Conservation (phyloP, 148 eudicot genomes). For the Diospyros lotus region DNA sequence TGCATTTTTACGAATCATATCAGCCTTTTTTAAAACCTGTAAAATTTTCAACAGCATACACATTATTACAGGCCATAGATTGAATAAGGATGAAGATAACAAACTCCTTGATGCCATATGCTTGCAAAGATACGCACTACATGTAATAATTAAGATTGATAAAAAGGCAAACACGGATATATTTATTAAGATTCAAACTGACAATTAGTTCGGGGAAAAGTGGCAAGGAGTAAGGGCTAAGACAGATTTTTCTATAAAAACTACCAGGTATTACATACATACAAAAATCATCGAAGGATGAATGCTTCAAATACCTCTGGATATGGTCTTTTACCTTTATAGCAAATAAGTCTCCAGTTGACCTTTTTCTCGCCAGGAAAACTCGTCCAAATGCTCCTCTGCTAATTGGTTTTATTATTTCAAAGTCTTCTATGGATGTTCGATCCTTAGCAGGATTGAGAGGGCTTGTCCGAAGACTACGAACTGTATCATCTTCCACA, state of each 20-base stretch:
- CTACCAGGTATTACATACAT: not conserved
- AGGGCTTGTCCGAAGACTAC: constrained; percentile 95
- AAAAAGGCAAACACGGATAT: not conserved
- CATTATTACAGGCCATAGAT: constrained; percentile 2
- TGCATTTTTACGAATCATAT: constrained; percentile 95
- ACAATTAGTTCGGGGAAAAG: not conserved
- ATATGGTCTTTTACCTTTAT: constrained; percentile 58
- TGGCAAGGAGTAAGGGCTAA: not conserved
- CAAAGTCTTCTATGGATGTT: constrained; percentile 95
- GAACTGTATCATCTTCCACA: constrained; percentile 62
- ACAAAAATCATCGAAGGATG: constrained; percentile 6
- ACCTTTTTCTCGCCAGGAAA: constrained; percentile 89
- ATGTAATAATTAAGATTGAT: not conserved
- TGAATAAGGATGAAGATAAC: not conserved
- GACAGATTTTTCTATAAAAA: not conserved
- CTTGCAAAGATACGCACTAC: not conserved
- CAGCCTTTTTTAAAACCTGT: constrained; percentile 96
- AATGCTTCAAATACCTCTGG: not conserved
- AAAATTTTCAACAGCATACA: constrained; percentile 18
- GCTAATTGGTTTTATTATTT: constrained; percentile 96
- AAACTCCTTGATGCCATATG: not conserved
- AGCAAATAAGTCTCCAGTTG: constrained; percentile 96
- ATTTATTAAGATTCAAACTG: not conserved
- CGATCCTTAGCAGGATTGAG: constrained; percentile 73
- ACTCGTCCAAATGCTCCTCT: constrained; percentile 99